These are phyloP conservation scores for Eucalyptus melliodora DNA, from an alignment of 345 rosid species.

Conservation along the genomic window DNA sequence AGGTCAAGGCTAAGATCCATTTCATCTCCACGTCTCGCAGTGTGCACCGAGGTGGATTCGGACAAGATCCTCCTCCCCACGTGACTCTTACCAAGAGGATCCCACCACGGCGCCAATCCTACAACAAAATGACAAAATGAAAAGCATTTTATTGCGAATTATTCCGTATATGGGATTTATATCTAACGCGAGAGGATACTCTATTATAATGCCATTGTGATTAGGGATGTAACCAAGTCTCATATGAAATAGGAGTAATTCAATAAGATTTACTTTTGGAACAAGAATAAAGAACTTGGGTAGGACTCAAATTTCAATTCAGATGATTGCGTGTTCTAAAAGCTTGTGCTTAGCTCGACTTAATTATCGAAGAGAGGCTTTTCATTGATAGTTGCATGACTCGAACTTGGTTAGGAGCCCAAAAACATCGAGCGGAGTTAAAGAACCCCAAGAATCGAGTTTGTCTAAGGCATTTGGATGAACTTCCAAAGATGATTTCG, in stretches of 20 bases:
- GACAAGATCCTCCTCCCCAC: neutral
- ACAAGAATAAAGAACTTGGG: neutral
- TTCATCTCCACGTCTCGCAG: neutral
- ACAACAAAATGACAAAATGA: neutral
- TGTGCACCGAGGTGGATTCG: neutral
- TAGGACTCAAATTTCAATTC: neutral
- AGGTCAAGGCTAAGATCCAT: neutral
- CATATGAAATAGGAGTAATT: rapidly evolving
- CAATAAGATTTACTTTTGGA: too few species aligned
- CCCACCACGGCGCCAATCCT: neutral
- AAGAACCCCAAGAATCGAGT: rapidly evolving
- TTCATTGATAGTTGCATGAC: too few species aligned
- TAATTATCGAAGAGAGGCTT: neutral
- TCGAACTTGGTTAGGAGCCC: rapidly evolving
- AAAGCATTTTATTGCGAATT: neutral
- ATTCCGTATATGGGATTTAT: rapidly evolving
- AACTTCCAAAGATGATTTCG: neutral
- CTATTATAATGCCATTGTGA: neutral
- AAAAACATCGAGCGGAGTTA: neutral
- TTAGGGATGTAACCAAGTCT: neutral
- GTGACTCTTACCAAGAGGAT: neutral
- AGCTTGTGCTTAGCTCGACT: neutral
- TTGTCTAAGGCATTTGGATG: neutral
- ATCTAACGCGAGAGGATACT: neutral
- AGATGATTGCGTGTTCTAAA: rapidly evolving